phyloP scores from a whole-genome alignment of 495 filamentous ascomycete genomes.

The Aspergillus homomorphus region DNA sequence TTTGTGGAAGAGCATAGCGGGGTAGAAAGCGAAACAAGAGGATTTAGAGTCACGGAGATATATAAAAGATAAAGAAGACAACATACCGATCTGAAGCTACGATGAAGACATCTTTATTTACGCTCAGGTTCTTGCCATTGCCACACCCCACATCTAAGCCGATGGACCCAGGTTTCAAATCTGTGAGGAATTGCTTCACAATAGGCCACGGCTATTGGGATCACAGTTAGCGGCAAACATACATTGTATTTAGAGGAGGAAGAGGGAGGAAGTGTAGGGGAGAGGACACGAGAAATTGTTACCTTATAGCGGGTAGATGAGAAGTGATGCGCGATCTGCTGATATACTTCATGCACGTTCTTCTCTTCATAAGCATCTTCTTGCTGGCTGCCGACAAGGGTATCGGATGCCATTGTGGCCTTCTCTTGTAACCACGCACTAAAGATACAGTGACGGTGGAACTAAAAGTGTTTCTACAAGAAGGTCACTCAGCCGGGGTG shows the following conservation, averaged over 20 bases:
- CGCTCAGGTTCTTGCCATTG: conserved; percentile 90
- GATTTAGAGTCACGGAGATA: conserved; percentile 10
- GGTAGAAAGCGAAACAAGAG: conserved; percentile 6
- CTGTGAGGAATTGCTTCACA: conserved; percentile 72
- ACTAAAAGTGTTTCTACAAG: no score
- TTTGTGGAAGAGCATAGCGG: not conserved
- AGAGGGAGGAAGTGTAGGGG: not conserved
- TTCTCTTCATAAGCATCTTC: conserved; percentile 67
- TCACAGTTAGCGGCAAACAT: not conserved
- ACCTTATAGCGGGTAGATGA: conserved; percentile 93
- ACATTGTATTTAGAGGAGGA: not conserved
- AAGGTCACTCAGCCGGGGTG: no score
- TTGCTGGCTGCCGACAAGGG: conserved; percentile 1
- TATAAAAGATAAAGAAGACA: conserved; percentile 11
- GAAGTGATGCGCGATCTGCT: conserved; percentile 92
- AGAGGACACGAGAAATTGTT: not conserved
- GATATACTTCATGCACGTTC: conserved; percentile 91
- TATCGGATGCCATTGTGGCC: conserved; percentile 11
- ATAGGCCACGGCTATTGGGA: conserved; percentile 78
- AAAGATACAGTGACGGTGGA: no score
- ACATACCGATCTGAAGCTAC: conserved; percentile 80
- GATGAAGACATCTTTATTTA: conserved; percentile 77
- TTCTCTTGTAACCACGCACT: no score
- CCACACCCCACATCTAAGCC: conserved; percentile 89
- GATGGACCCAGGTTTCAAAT: conserved; percentile 67